These are phyloP conservation scores for Vigna unguiculata DNA, from an alignment of 306 rosid species.

Conservation along the genomic window DNA sequence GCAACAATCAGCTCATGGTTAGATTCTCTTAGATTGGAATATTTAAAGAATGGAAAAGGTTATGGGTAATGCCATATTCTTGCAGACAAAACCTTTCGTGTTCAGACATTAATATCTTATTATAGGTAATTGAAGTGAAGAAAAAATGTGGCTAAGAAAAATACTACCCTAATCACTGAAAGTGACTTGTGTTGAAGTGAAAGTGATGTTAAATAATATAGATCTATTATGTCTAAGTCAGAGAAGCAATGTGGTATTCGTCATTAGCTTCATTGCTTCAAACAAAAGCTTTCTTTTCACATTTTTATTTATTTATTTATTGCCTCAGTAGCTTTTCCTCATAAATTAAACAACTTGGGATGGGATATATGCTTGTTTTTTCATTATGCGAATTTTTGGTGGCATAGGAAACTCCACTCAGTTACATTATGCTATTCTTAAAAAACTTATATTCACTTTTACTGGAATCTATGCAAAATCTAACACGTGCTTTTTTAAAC, in stretches of 20 bases:
- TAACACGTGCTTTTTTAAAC: neutral
- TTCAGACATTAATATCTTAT: conserved; percentile 34
- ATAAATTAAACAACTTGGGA: neutral
- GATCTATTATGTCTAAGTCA: neutral
- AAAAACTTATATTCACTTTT: neutral
- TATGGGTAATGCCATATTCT: conserved; percentile 15
- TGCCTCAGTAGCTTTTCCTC: neutral
- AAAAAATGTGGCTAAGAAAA: conserved; percentile 28
- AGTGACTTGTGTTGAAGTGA: conserved; percentile 44
- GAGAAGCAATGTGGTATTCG: conserved; percentile 40
- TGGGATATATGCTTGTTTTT: conserved; percentile 35
- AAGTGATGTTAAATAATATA: conserved; percentile 4
- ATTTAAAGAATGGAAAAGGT: conserved; percentile 27
- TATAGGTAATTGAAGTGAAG: conserved; percentile 21
- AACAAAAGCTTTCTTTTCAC: conserved; percentile 35
- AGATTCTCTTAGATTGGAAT: neutral
- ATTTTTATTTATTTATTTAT: neutral
- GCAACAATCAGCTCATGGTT: conserved; percentile 26
- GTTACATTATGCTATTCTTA: conserved; percentile 27
- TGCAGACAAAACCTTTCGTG: conserved; percentile 25
- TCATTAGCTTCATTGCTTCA: conserved; percentile 40
- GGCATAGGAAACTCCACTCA: conserved; percentile 30
- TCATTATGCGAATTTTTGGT: conserved; percentile 34
- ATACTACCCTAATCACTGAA: conserved; percentile 18
- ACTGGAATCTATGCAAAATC: conserved; percentile 39